Percentiles rank a stretch among this genome's conserved stretches.
Conservation (phyloP, 805 yeast genomes). For the Barnettozyma pratensis region DNA sequence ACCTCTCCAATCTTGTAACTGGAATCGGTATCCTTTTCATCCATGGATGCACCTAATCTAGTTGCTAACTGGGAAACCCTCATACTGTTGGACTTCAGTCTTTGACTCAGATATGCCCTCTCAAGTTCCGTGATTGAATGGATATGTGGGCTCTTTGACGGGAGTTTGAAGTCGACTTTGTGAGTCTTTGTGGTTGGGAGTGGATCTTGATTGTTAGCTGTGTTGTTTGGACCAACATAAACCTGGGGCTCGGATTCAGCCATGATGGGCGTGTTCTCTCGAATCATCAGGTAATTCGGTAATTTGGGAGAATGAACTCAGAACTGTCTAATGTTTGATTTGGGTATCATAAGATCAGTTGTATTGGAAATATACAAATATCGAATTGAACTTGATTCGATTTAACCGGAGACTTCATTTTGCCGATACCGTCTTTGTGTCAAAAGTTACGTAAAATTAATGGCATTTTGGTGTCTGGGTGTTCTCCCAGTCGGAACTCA, state of each 20-base stretch:
- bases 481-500: background rate
- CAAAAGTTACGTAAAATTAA: background rate
- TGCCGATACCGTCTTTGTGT: background rate
- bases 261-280: background rate
- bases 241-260: background rate
- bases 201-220: background rate
- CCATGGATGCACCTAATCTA: background rate
- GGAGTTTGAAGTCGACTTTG: background rate
- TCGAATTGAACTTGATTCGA: too few relatives aligned
- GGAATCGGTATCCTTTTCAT: background rate
- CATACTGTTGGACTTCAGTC: background rate
- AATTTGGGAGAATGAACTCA: background rate
- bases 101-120: background rate
- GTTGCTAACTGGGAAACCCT: background rate
- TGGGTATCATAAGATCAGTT: too few relatives aligned
- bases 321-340: background rate
- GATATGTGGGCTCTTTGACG: background rate
- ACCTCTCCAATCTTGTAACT: constrained; percentile 8
- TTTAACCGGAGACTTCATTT: too few relatives aligned
- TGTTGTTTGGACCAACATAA: background rate
- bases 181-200: background rate
- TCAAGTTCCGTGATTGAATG: background rate
- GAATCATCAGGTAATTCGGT: background rate
- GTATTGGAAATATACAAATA: too few relatives aligned
- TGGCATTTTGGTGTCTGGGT: constrained; percentile 5